Evolutionary conservation across 2,329 filamentous ascomycete species (phyloP), one percentile per base, ranked within the genome.

Genomic region (Claviceps fusiformis): DNA sequence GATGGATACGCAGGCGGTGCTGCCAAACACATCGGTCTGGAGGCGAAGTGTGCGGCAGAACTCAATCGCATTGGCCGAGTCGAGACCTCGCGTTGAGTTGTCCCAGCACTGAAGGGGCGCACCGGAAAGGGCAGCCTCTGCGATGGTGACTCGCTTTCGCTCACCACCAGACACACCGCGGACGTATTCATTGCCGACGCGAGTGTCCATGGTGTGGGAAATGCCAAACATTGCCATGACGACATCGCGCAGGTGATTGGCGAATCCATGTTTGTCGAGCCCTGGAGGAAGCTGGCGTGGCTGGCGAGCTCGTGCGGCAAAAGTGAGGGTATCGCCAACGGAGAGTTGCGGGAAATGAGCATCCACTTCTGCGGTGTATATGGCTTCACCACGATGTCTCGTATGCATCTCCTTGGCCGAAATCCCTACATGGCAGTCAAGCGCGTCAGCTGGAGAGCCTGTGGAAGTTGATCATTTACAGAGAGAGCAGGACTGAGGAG

Each of bases 291-390:
- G 75, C 37, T 77, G 62, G 46, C 79, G 78, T 2, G 85, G 84
- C 52, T 84, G 79, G 55, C 85, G 78, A 6, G 87, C 85, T 19
- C 80, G 75, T 4, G 87, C 86, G 19, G 87, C 87, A 59, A 92
- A 92, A 54, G 81, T 84, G 50, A 92, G 75, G 1, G 88, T 93
- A 62, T 92, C 85, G 53, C 86, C 86, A 47, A 92, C 87, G 1
- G 80, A 83, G 62, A 93, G 71, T 71, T 84, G 80, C 13, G 87
- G 86, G 64, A 91, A 91, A 69, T 91, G 87, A 5, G 87, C 84
- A 65, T 95, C 89, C 41, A 88, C 84, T 68, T 93, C 88, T 57
- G 87, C 87, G 0, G 87, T 91, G 71, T 93, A 93, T 67, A 93
- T 91, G 58, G 87, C 87, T 70, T 95, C 89, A 60, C 89, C 89